A percentile compares a stretch with the other conserved stretches of the same genome.
Evolutionary conservation across 129 eudicot genomes (phyloP).

Genomic region (sunflower (Helianthus annuus)): DNA sequence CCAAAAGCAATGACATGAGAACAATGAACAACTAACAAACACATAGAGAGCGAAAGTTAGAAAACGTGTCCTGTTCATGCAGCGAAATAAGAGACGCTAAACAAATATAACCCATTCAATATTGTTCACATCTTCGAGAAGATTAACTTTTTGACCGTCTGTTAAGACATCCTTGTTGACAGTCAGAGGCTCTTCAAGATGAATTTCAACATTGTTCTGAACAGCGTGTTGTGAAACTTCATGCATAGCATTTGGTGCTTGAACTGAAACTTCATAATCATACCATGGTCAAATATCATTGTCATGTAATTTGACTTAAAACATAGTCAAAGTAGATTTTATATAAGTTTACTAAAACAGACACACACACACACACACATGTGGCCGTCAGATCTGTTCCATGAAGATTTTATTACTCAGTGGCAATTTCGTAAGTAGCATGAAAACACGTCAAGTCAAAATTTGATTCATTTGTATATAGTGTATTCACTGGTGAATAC

Average conservation of each 20-base stretch:
- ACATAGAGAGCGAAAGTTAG: too few relatives aligned
- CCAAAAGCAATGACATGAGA: too few relatives aligned
- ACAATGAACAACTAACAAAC: too few relatives aligned
- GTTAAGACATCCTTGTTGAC: constrained; percentile 28
- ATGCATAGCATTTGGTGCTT: too few relatives aligned
- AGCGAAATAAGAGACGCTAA: too few relatives aligned
- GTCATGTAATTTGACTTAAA: not conserved
- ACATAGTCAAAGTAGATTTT: not conserved
- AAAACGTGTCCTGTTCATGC: too few relatives aligned
- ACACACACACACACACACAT: not conserved
- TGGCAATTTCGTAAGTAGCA: too few relatives aligned
- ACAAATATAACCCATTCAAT: not conserved
- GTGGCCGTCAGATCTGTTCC: too few relatives aligned
- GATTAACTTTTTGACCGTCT: constrained; percentile 21
- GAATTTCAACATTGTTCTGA: constrained; percentile 35
- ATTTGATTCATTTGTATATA: too few relatives aligned
- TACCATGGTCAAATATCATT: not conserved
- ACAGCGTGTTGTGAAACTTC: constrained; percentile 19
- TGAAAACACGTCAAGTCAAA: too few relatives aligned
- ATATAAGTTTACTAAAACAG: not conserved
- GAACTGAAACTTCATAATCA: constrained; percentile 18
- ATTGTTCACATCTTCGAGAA: constrained; percentile 24
- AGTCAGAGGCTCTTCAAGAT: constrained; percentile 35
- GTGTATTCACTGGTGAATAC: too few relatives aligned
- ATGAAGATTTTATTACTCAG: too few relatives aligned